These are phyloP conservation scores for Steccherinum ochraceum DNA, from an alignment of 768 basidiomycete species.

Conservation along the genomic window DNA sequence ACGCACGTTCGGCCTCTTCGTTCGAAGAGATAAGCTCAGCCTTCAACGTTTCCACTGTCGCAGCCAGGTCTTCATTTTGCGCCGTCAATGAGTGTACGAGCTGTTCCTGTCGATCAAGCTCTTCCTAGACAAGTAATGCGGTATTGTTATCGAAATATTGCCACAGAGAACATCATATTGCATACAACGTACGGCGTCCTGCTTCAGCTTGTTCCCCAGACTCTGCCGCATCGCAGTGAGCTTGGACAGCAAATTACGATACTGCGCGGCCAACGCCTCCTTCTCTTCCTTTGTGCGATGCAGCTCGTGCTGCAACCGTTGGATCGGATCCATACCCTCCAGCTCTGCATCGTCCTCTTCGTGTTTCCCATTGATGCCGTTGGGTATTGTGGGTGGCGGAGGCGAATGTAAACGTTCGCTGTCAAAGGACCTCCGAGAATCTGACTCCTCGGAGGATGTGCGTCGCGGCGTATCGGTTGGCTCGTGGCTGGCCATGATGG, in stretches of 20 bases:
- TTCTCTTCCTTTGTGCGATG: conserved; percentile 76
- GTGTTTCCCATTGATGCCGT: conserved; percentile 18
- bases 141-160: background rate
- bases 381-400: conserved; percentile 12
- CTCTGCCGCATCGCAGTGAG: conserved; percentile 91
- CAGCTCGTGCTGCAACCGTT: conserved; percentile 68
- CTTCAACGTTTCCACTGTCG: conserved; percentile 74
- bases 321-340: conserved; percentile 41
- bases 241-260: conserved; percentile 80
- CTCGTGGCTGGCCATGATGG: background rate
- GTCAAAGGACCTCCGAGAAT: conserved; percentile 21
- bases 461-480: background rate
- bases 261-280: conserved; percentile 79
- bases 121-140: conserved; percentile 61
- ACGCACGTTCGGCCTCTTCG: conserved; percentile 65
- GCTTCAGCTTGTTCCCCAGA: conserved; percentile 88
- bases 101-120: conserved; percentile 90
- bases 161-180: background rate
- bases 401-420: conserved; percentile 17
- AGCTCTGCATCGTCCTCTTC: conserved; percentile 26
- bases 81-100: conserved; percentile 71
- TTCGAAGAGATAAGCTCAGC: conserved; percentile 72
- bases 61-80: conserved; percentile 67
- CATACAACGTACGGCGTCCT: conserved; percentile 77
- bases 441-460: background rate